A percentile compares a stretch with the other conserved stretches of the same genome.
These are phyloP conservation scores for Suillus occidentalis DNA, from an alignment of 768 basidiomycete genomes.

Conservation along the genomic window DNA sequence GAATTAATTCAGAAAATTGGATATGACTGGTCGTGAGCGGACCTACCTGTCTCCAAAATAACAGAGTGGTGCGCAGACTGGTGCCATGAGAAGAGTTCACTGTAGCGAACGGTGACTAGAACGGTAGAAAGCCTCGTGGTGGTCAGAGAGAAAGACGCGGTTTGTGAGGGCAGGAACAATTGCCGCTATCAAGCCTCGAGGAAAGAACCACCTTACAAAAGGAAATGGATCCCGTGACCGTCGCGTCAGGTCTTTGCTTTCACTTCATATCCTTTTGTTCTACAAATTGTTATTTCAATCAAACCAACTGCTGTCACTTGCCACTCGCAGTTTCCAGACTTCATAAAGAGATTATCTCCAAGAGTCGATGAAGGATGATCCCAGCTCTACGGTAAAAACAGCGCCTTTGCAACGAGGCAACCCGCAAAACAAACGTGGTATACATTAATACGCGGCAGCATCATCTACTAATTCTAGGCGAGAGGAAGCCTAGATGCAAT, in stretches of 20 bases:
- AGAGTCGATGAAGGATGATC: background rate
- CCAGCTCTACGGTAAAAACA: background rate
- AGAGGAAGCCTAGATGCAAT: background rate
- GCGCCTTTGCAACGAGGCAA: conserved; percentile 2
- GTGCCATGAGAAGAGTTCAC: conserved; percentile 31
- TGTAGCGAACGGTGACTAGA: background rate
- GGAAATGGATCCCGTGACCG: conserved; percentile 37
- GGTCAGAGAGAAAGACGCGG: conserved; percentile 14
- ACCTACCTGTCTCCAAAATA: conserved; percentile 75
- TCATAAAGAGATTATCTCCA: background rate
- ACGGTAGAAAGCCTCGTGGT: conserved; percentile 3
- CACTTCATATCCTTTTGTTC: background rate
- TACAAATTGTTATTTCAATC: background rate
- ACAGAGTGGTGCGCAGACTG: conserved; percentile 73
- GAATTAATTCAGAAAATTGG: conserved; percentile 8
- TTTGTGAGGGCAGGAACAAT: conserved; percentile 10
- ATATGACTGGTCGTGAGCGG: conserved; percentile 13
- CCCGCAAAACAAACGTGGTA: background rate
- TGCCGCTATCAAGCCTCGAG: conserved; percentile 28
- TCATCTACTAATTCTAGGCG: background rate
- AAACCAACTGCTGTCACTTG: background rate
- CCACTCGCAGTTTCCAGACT: too few species aligned
- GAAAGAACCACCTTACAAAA: conserved; percentile 27
- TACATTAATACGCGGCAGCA: background rate
- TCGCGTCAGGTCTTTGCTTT: conserved; percentile 24